Evolutionary conservation across 805 yeast genomes (phyloP), one percentile per base, ranked within the genome.

Genomic region (Saturnispora dispora): DNA sequence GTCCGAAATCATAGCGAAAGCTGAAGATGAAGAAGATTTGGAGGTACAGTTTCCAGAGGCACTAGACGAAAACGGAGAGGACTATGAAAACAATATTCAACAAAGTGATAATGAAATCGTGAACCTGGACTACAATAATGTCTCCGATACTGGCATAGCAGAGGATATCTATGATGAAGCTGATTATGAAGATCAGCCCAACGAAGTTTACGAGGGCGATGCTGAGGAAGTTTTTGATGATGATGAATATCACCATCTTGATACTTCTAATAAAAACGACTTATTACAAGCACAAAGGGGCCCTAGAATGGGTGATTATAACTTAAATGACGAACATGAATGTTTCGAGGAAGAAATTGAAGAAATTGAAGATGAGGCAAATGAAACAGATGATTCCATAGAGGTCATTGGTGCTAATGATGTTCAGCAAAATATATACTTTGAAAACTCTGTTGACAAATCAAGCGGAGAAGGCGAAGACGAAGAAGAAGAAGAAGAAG

Each of bases 201-300:
- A 23, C 7, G 49, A 35, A 25, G 18, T 46, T 30, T 50, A 5
- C 6, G 49, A 47, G 18, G 49, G 40, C 20, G 44, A 49, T 20
- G 13, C 30, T 13, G 54, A 52, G 9, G 59, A 58, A 11, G 48
- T 55, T 18, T 53, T 51, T 35, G 56, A 55, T 10, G 41, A 56
- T 43, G 64, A 52, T 17, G 52, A 39, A 22, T 53, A 51, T 6
- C 48, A 37, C 27, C 52, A 52, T 20, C 48, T 48, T 32, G 52
- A 43, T 5, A 47, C 46, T 32, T 46, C 9, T 2, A 54, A 46
- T n/a, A 36, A 33, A 35, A 30, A 46, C 5, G 54, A 48, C 18
- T 44, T 47, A 20, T 42, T 44, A 17, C 44, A 48, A 35, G 46
- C 51, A 3, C 17, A 48, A 28, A 33, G 47, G n/a, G 52, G 48